phyloP scores from a whole-genome alignment of 805 yeast species.

The Pachysolen tannophilus region DNA sequence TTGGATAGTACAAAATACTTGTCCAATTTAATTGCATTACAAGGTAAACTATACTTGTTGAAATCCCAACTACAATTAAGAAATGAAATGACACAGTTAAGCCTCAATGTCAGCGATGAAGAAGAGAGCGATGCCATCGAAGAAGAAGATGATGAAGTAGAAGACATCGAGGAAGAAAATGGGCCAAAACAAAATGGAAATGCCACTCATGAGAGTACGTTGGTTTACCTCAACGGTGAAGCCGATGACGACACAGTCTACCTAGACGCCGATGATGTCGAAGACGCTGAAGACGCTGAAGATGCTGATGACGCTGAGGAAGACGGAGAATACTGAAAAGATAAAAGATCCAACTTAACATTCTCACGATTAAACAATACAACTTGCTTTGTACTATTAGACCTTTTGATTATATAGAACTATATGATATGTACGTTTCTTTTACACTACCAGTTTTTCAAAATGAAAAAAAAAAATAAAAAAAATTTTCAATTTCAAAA shows the following conservation, averaged over 20 bases:
- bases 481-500: background rate
- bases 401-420: constrained; percentile 3
- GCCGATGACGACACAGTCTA: too few relatives aligned
- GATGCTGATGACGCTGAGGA: constrained; percentile 17
- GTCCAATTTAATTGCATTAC: constrained; percentile 66
- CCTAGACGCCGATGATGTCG: constrained; percentile 25
- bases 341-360: too few relatives aligned
- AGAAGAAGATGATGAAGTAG: constrained; percentile 35
- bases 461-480: constrained; percentile 2
- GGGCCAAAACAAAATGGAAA: too few relatives aligned
- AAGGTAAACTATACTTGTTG: constrained; percentile 78
- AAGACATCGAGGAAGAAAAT: constrained; percentile 25
- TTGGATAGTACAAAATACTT: constrained; percentile 47
- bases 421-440: background rate
- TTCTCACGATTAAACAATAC: too few relatives aligned
- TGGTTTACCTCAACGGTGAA: constrained; percentile 22
- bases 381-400: too few relatives aligned
- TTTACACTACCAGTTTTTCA: background rate
- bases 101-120: constrained; percentile 23
- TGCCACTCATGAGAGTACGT: constrained; percentile 9
- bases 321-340: too few relatives aligned
- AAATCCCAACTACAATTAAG: constrained; percentile 71
- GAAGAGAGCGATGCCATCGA: constrained; percentile 31
- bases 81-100: constrained; percentile 33
- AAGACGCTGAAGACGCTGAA: constrained; percentile 22